Base-by-base conservation (phyloP, 306 rosid species). In the Clitoria ternatea region DNA sequence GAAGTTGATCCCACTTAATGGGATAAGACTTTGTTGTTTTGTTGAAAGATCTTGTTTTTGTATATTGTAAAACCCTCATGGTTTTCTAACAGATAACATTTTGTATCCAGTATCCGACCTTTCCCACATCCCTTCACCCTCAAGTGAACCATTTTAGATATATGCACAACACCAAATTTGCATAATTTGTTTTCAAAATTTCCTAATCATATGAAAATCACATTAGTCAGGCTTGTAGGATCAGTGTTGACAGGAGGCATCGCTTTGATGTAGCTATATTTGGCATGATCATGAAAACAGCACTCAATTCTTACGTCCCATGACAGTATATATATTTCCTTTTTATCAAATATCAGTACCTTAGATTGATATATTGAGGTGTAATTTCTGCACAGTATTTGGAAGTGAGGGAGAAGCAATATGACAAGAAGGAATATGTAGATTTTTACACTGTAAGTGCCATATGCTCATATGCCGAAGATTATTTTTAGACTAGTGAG, bases 371-470 rank as follows among this genome's bases (percentile, higher is more conserved):
- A 33, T 20, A 43, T 72, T 39, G 59, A 37, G 48, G 11, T 76
- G 7, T 62, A 61, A 60, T 72, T 77, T 77, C 77, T 66, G 2
- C 65, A 52, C 86, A 94, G 97, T 19, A 90, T 82, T 82, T 94
- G 35, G 98, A 87, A 79, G 98, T 85, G 77, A 82, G 98, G 81
- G 97, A 94, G 87, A 94, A 94, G 83, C 97, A 89, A 82, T 89
- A 89, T 23, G 97, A 94, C 84, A 61, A 80, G 79, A 87, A 90
- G 83, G 94, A 78, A 54, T 88, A 93, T 69, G 54, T 88, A 19
- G 92, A 93, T 75, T 56, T 90, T 78, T 93, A 82, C 82, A 84
- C 92, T 17, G 96, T 87, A 84, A 93, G 98, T 85, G 43, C 52
- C 70, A 24, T 15, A 39, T 40, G 43, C 47, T 47, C 70, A 24